Base-by-base conservation (phyloP, 441 rosid species). In the Mallotus repandus region DNA sequence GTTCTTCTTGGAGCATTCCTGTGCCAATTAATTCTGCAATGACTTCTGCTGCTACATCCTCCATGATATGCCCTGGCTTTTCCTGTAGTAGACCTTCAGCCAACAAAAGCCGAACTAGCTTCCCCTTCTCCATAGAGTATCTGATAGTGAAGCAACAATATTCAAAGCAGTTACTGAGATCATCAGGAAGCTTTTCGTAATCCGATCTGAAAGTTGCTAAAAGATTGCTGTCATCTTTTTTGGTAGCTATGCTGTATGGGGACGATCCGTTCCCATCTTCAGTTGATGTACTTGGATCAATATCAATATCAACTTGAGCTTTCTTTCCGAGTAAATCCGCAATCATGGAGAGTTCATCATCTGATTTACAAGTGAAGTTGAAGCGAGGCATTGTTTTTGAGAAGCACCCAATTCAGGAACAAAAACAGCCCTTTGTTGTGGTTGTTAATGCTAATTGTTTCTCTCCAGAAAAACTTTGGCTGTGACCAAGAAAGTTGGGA, bases 81-180 rank as follows among this genome's bases (percentile, higher is more conserved):
- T 65, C 70, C 19, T 61, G 65, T 46, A 73, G 2, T 8, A 66
- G 71, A 48, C 56, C 49, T 73, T 73, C 71, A 48, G 76, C 76
- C 58, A 73, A 11, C 35, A 66, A 56, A 45, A 73, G 71, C 3
- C 66, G 57, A 66, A 57, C 64, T 57, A 73, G 19, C 46, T 73
- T 57, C 35, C 58, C 49, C 35, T 25, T 73, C 19, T 46, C 58
- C 15, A 7, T 12, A 48, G 5, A 11, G 46, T 12, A 61, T 10
- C 11, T 41, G 49, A 15, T 41, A 25, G 2, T 7, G 15, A 38
- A 53, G 25, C 43, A 63, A 9, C 69, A 72, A 9, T 73, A 73
- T 14, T 65, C 76, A 0, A 73, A 57, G 65, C 76, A 73, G 25
- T 0, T 0, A 22, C 46, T 66, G 62, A 73, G 65, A 54, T 50